Evolutionary conservation across 1,139 yeast species (phyloP).

Genomic region (Yamadazyma trypodendri): DNA sequence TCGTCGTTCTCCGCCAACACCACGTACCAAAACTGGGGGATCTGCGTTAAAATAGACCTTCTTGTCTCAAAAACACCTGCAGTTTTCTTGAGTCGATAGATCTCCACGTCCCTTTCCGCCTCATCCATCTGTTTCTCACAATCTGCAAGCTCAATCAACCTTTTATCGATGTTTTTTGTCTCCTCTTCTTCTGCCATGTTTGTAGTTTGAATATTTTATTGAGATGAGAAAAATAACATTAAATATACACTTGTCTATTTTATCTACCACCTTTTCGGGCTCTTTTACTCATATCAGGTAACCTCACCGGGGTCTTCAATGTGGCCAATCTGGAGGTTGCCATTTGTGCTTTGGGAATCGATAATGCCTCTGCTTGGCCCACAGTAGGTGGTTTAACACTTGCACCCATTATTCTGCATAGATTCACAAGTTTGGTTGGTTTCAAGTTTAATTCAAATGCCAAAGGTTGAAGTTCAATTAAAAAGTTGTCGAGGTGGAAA

Average conservation of each 20-base stretch:
- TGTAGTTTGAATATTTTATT: neutral
- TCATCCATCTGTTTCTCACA: conserved; percentile 56
- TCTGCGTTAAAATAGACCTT: conserved; percentile 40
- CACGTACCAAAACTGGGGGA: conserved; percentile 76
- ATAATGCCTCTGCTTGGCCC: conserved; percentile 80
- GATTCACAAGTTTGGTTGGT: conserved; percentile 66
- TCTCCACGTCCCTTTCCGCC: conserved; percentile 56
- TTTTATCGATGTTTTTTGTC: conserved; percentile 10
- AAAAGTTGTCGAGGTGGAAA: conserved; percentile 73
- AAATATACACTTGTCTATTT: neutral
- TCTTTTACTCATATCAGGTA: conserved; percentile 80
- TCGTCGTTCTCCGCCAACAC: conserved; percentile 75
- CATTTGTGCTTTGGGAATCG: conserved; percentile 67
- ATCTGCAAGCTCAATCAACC: conserved; percentile 38
- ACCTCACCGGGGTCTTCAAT: conserved; percentile 83
- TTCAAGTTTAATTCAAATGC: conserved; percentile 84
- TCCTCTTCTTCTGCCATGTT: conserved; percentile 2
- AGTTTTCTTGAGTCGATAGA: conserved; percentile 48
- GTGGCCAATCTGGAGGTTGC: conserved; percentile 74
- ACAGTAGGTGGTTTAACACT: conserved; percentile 70
- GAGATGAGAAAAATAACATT: conserved; percentile 1
- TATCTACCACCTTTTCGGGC: conserved; percentile 35
- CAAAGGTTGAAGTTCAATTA: conserved; percentile 74
- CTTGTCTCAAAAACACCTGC: conserved; percentile 52
- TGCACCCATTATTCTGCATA: conserved; percentile 85